phyloP scores from a whole-genome alignment of 805 yeast species.

The Candida morakotiae region DNA sequence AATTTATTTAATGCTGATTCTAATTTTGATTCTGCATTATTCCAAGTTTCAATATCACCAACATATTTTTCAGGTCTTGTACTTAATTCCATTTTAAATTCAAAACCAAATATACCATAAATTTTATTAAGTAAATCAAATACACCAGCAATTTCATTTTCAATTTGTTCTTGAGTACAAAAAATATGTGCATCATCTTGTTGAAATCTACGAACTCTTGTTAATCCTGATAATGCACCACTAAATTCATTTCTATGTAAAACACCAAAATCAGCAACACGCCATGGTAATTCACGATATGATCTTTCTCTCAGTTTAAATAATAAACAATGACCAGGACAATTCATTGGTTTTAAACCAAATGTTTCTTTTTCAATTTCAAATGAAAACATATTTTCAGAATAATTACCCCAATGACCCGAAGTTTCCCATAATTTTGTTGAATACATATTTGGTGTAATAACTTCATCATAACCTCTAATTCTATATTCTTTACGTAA shows the following conservation, averaged over 20 bases:
- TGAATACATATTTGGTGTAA: conserved; percentile 98
- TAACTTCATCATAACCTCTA: conserved; percentile 97
- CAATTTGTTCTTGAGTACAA: conserved; percentile 91
- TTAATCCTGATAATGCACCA: conserved; percentile 86
- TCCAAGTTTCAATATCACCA: conserved; percentile 94
- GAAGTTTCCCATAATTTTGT: conserved; percentile 97
- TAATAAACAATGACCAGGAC: conserved; percentile 91
- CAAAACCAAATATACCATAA: conserved; percentile 91
- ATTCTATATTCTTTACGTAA: conserved; percentile 80
- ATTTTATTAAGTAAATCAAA: conserved; percentile 82
- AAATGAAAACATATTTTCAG: conserved; percentile 95
- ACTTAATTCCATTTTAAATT: conserved; percentile 93
- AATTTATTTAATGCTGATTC: conserved; percentile 78
- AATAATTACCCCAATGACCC: conserved; percentile 98
- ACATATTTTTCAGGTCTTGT: conserved; percentile 96
- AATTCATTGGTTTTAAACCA: conserved; percentile 93
- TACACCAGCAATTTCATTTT: conserved; percentile 73
- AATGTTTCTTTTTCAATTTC: conserved; percentile 94
- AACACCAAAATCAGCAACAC: conserved; percentile 98
- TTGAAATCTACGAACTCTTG: conserved; percentile 98
- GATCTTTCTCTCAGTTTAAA: conserved; percentile 92
- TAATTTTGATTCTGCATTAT: conserved; percentile 81
- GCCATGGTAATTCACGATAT: conserved; percentile 95
- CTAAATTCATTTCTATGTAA: conserved; percentile 94
- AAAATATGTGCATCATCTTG: conserved; percentile 99